Conservation (phyloP, 768 basidiomycete genomes). For the Piloderma croceum region DNA sequence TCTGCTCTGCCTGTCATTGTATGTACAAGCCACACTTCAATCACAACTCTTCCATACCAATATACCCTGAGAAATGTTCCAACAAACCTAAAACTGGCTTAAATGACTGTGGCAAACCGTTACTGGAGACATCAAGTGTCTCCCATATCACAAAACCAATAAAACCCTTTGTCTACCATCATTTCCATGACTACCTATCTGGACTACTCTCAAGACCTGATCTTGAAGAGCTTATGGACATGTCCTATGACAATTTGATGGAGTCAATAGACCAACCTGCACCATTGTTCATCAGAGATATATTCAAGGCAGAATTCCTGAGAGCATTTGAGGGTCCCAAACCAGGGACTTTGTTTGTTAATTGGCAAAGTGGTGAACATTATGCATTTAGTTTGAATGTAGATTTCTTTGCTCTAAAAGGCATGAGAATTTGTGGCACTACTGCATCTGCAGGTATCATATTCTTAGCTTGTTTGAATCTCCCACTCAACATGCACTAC, state of each 20-base stretch:
- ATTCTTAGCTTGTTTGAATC: conserved; percentile 27
- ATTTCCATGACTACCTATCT: neutral
- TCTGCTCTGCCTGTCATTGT: conserved; percentile 12
- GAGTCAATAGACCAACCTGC: no score
- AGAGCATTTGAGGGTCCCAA: conserved; percentile 22
- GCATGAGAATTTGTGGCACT: conserved; percentile 18
- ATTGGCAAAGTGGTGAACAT: conserved; percentile 11
- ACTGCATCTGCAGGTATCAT: conserved; percentile 27
- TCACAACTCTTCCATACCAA: neutral
- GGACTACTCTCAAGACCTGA: neutral
- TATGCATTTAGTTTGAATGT: conserved; percentile 24
- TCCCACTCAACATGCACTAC: conserved; percentile 26
- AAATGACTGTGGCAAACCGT: neutral
- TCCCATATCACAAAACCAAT: no score
- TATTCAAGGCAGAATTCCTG: conserved; percentile 25
- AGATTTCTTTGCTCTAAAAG: conserved; percentile 32
- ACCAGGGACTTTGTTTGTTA: conserved; percentile 16
- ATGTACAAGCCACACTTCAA: conserved; percentile 4
- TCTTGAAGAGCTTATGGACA: conserved; percentile 9
- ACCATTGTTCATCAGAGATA: neutral
- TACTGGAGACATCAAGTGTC: neutral
- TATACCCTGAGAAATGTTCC: conserved; percentile 9
- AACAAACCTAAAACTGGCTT: conserved; percentile 3
- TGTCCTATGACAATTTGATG: conserved; percentile 2
- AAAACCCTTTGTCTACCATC: neutral